phyloP scores from a whole-genome alignment of 129 eudicot species.

The Artemisia annua region DNA sequence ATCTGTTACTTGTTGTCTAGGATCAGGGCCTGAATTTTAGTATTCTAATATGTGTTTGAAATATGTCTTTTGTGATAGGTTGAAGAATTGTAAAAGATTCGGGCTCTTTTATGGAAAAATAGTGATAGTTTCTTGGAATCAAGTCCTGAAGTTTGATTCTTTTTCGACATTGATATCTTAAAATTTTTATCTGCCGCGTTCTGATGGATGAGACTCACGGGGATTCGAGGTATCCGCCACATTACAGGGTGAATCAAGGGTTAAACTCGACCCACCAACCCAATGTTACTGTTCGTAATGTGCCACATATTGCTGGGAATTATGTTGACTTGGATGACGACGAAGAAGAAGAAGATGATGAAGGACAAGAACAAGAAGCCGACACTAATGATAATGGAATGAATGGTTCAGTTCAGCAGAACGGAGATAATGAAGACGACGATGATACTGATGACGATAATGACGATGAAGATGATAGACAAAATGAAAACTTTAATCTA shows the following conservation, averaged over 20 bases:
- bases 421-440: no score
- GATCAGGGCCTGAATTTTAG: slow-evolving; percentile 12
- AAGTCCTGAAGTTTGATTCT: slow-evolving; percentile 10
- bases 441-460: no score
- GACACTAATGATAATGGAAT: no score
- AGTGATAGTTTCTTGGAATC: slow-evolving; percentile 1
- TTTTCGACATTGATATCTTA: slow-evolving; percentile 8
- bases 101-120: background rate
- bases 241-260: slow-evolving; percentile 32
- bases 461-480: slow-evolving; percentile 10
- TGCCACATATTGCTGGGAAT: slow-evolving; percentile 20
- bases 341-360: no score
- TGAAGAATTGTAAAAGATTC: background rate
- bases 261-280: slow-evolving; percentile 37
- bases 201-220: slow-evolving; percentile 58
- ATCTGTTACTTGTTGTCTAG: background rate
- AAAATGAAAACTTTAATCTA: slow-evolving; percentile 25
- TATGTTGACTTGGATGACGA: slow-evolving; percentile 31
- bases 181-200: background rate
- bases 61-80: background rate
- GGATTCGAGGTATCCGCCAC: slow-evolving; percentile 36
- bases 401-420: no score
- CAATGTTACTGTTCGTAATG: slow-evolving; percentile 33
- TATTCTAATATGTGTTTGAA: background rate
- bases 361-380: no score